A percentile compares a stretch with the other conserved stretches of the same genome.
These are phyloP conservation scores for Pseudogymnoascus sp. DNA, from an alignment of 2,329 filamentous ascomycete species.

Conservation along the genomic window DNA sequence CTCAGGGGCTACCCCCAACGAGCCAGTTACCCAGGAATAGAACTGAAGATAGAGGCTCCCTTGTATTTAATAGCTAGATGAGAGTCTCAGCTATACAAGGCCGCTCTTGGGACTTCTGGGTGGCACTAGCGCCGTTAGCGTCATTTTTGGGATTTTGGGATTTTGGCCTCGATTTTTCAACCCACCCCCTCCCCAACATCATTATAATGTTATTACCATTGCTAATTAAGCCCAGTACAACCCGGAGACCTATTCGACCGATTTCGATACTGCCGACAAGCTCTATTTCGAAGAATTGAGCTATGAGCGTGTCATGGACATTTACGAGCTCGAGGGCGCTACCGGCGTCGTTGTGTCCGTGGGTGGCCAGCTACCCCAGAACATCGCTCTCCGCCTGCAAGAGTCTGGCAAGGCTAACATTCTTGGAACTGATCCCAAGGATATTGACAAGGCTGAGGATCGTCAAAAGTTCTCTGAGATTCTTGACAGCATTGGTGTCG, in stretches of 20 bases:
- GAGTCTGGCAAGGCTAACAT: constrained; percentile 85
- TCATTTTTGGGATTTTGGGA: neutral
- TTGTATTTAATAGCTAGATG: neutral
- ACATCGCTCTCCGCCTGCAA: constrained; percentile 91
- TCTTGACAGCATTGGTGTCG: constrained; percentile 90
- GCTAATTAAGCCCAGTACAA: constrained; percentile 41
- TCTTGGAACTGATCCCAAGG: constrained; percentile 83
- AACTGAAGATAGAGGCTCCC: neutral
- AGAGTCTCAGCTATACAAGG: neutral
- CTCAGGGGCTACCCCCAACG: neutral
- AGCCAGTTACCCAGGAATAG: neutral
- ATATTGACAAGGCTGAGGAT: constrained; percentile 98
- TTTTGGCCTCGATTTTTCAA: constrained; percentile 11
- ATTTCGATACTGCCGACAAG: constrained; percentile 83
- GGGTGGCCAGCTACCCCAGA: constrained; percentile 92
- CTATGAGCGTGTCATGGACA: constrained; percentile 98
- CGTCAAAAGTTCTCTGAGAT: constrained; percentile 98
- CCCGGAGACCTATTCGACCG: constrained; percentile 74
- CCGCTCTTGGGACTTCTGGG: neutral
- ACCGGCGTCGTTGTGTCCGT: constrained; percentile 90
- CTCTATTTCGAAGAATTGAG: constrained; percentile 96
- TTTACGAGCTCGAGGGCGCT: constrained; percentile 85
- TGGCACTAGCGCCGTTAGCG: neutral
- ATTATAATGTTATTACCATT: constrained; percentile 7
- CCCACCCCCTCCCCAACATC: neutral